phyloP scores from a whole-genome alignment of 169 alveolate species.

The Eimeria brunetti region DNA sequence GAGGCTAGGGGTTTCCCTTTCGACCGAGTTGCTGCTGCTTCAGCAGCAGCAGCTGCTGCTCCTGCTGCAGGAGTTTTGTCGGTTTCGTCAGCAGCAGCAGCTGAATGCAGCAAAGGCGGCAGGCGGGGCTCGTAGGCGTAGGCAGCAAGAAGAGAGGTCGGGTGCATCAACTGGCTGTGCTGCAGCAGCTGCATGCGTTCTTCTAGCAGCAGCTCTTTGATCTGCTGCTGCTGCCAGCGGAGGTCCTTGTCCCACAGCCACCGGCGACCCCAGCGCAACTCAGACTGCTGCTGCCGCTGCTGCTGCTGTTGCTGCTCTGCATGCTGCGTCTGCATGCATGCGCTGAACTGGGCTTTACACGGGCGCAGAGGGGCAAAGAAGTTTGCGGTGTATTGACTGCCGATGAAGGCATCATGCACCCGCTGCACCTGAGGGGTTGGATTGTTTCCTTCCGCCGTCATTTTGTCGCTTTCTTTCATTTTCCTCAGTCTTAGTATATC shows the following conservation, averaged over 20 bases:
- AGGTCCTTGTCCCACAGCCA: slow-evolving; percentile 48
- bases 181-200: slow-evolving; percentile 51
- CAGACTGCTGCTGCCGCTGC: slow-evolving; percentile 2
- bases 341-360: neutral
- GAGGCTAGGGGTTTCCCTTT: neutral
- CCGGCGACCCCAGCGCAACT: neutral
- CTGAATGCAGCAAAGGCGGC: neutral
- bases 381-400: slow-evolving; percentile 26
- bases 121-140: slow-evolving; percentile 12
- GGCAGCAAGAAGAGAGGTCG: slow-evolving; percentile 33
- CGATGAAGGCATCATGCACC: neutral
- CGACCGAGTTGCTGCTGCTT: neutral
- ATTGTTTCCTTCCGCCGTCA: slow-evolving; percentile 31
- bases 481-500: neutral
- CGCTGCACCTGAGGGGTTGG: slow-evolving; percentile 58
- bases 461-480: neutral
- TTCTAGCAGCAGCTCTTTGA: slow-evolving; percentile 27
- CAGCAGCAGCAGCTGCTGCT: neutral
- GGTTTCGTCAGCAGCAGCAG: neutral
- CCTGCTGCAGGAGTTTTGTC: neutral
- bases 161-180: slow-evolving; percentile 25
- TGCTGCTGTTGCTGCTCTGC: neutral
- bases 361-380: slow-evolving; percentile 37
- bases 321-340: neutral
- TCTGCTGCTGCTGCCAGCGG: slow-evolving; percentile 49